These are phyloP conservation scores for Phylloboletellus chloephorus DNA, from an alignment of 1,284 basidiomycete species.

Conservation along the genomic window DNA sequence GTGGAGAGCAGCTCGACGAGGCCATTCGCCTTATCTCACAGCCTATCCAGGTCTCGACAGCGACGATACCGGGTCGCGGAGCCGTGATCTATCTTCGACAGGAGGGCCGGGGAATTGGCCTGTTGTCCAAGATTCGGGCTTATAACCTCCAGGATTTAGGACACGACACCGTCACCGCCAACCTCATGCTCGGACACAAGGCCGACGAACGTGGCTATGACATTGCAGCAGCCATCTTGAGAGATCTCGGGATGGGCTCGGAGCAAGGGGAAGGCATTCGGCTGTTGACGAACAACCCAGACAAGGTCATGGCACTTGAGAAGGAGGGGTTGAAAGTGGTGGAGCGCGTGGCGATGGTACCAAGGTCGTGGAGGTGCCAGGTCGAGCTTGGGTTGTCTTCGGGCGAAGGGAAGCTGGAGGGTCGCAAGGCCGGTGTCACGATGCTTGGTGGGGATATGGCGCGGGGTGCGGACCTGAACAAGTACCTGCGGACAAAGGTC, in stretches of 20 bases:
- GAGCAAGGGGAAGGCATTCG: slow-evolving; percentile 60
- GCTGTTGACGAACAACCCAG: slow-evolving; percentile 95
- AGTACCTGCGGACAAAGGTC: slow-evolving; percentile 94
- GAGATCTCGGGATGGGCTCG: slow-evolving; percentile 77
- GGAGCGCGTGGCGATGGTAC: slow-evolving; percentile 93
- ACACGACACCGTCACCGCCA: slow-evolving; percentile 97
- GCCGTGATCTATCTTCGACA: slow-evolving; percentile 96
- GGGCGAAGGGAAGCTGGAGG: slow-evolving; percentile 33
- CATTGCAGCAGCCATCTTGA: slow-evolving; percentile 84
- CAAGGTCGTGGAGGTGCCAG: slow-evolving; percentile 70
- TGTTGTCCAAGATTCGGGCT: slow-evolving; percentile 93
- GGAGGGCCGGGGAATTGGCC: slow-evolving; percentile 97
- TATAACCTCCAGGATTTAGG: slow-evolving; percentile 99
- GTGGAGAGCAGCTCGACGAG: slow-evolving; percentile 97
- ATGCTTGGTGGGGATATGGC: slow-evolving; percentile 81
- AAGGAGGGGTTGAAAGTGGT: slow-evolving; percentile 77
- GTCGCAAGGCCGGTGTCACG: slow-evolving; percentile 65
- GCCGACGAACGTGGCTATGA: slow-evolving; percentile 95
- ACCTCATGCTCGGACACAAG: slow-evolving; percentile 89
- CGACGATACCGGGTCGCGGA: slow-evolving; percentile 74
- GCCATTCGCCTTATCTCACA: slow-evolving; percentile 88
- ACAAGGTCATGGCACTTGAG: slow-evolving; percentile 88
- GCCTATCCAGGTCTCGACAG: slow-evolving; percentile 47
- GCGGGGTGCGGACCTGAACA: slow-evolving; percentile 85
- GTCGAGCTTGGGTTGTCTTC: slow-evolving; percentile 18